A percentile compares a stretch with the other conserved stretches of the same genome.
Conservation (phyloP, 192 early-diverging fungal genomes). For the Backusella mclennaniae region DNA sequence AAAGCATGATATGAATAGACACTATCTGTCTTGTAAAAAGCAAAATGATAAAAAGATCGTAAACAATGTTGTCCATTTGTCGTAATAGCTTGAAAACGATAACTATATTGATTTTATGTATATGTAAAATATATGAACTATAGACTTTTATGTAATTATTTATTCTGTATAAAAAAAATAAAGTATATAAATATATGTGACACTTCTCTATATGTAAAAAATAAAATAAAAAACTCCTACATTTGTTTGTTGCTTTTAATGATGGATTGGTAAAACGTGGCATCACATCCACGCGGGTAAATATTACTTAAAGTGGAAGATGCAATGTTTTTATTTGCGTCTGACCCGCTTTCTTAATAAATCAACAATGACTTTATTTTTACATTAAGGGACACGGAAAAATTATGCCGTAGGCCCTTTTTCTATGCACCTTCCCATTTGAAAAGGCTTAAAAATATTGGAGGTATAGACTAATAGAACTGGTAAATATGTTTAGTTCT, state of each 20-base stretch:
- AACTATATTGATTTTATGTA: background rate
- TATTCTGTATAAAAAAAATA: conserved; percentile 5
- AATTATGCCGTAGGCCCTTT: too few species aligned
- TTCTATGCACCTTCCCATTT: too few species aligned
- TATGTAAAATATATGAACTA: background rate
- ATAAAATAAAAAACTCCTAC: background rate
- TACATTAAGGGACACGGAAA: too few species aligned
- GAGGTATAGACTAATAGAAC: too few species aligned
- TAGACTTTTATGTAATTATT: background rate
- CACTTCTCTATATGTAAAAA: background rate
- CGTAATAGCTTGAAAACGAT: background rate
- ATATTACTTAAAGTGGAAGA: background rate
- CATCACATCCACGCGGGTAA: background rate
- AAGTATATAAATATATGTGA: background rate
- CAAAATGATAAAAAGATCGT: background rate
- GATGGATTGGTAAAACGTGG: background rate
- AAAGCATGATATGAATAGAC: conserved; percentile 72
- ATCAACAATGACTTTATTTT: too few species aligned
- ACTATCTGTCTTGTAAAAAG: conserved; percentile 28
- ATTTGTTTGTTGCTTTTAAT: background rate
- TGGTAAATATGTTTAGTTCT: too few species aligned
- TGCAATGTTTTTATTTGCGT: background rate
- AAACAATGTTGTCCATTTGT: background rate
- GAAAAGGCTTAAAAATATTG: too few species aligned
- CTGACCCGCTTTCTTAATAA: too few species aligned